Evolutionary conservation across 2,329 filamentous ascomycete genomes (phyloP).

Genomic region (Diaporthe nobilis): DNA sequence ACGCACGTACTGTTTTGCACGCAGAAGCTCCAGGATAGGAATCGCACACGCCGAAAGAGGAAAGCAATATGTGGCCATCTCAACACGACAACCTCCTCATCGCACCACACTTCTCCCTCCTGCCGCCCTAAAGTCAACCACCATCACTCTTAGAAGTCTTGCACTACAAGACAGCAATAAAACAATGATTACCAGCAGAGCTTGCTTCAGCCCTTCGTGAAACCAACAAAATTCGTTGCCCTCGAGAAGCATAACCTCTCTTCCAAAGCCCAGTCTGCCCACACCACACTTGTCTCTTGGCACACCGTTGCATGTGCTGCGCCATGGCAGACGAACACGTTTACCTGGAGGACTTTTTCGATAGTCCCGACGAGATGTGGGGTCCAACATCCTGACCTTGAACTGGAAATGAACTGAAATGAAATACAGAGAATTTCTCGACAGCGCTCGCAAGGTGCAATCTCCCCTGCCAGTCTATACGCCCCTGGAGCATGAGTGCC

Average conservation of each 20-base stretch:
- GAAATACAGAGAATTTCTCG: slow-evolving; percentile 7
- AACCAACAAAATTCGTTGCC: not conserved
- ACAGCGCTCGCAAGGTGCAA: slow-evolving; percentile 25
- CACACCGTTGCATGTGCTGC: slow-evolving; percentile 1
- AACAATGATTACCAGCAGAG: not conserved
- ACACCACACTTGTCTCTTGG: slow-evolving; percentile 16
- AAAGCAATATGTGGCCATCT: slow-evolving; percentile 3
- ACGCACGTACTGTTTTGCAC: slow-evolving; percentile 2
- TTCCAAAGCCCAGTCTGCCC: not conserved
- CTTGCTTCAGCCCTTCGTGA: not conserved
- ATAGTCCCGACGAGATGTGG: slow-evolving; percentile 22
- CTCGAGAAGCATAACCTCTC: not conserved
- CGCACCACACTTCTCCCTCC: not conserved
- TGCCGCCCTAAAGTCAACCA: not conserved
- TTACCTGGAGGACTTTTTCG: slow-evolving; percentile 18
- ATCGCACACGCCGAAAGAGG: not conserved
- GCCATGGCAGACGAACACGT: slow-evolving; percentile 19
- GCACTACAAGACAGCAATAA: slow-evolving; percentile 19
- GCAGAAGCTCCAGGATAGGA: not conserved
- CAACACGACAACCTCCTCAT: not conserved
- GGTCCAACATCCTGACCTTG: not conserved
- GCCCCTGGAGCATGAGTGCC: slow-evolving; percentile 1
- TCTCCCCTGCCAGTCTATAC: slow-evolving; percentile 33
- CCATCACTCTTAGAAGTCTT: not conserved
- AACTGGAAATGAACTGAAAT: slow-evolving; percentile 20